Evolutionary conservation across 2,329 filamentous ascomycete species (phyloP).

Genomic region (Phialophora chinensis): DNA sequence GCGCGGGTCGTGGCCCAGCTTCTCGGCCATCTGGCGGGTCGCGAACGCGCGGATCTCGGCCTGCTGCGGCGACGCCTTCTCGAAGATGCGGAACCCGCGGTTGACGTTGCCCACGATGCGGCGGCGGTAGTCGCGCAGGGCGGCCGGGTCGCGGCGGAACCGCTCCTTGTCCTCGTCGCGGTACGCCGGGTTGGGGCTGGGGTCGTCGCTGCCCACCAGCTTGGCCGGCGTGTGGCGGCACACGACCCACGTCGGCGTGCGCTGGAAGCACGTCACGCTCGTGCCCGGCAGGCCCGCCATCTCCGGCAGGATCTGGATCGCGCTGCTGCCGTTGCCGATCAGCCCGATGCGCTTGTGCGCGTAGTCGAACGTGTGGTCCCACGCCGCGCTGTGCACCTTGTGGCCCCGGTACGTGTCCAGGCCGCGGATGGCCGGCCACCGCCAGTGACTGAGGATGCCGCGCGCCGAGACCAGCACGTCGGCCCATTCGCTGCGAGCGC

Average conservation of each 20-base stretch:
- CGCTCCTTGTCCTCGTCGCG: conserved; percentile 43
- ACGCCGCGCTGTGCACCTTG: conserved; percentile 41
- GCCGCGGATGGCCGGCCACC: conserved; percentile 43
- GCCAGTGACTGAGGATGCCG: conserved; percentile 44
- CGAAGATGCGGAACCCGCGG: conserved; percentile 31
- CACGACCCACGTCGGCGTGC: conserved; percentile 44
- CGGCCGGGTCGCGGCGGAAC: conserved; percentile 40
- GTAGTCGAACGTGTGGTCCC: conserved; percentile 41
- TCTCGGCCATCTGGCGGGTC: conserved; percentile 29
- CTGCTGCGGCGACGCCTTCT: conserved; percentile 18
- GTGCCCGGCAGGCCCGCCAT: conserved; percentile 36
- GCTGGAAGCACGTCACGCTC: conserved; percentile 44
- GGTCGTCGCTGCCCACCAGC: conserved; percentile 37
- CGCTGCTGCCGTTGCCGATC: conserved; percentile 45
- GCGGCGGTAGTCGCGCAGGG: conserved; percentile 47
- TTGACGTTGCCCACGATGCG: conserved; percentile 40
- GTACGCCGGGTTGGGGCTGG: conserved; percentile 37
- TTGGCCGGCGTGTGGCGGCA: conserved; percentile 40
- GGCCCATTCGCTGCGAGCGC: conserved; percentile 39
- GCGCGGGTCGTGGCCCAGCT: conserved; percentile 36
- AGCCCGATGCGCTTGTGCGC: conserved; percentile 42
- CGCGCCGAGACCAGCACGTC: conserved; percentile 65
- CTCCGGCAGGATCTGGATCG: conserved; percentile 49
- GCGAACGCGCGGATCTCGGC: conserved; percentile 26
- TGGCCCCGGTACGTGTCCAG: conserved; percentile 41